Conservation (phyloP, 1,139 yeast species). For the Candida sp. region DNA sequence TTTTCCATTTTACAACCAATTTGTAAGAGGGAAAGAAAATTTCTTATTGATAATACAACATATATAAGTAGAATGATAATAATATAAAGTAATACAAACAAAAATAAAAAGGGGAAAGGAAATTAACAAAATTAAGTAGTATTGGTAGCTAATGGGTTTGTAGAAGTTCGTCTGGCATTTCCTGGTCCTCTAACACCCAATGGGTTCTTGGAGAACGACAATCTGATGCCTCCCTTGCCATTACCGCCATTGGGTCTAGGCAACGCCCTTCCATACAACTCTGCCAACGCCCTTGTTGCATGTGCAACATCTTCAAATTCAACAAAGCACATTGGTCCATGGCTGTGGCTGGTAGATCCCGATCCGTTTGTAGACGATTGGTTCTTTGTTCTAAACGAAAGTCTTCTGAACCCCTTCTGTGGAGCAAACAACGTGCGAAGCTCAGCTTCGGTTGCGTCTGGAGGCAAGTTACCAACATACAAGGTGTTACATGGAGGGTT, state of each 20-base stretch:
- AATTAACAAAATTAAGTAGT: background rate
- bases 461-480: conserved; percentile 96
- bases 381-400: conserved; percentile 82
- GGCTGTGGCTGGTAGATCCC: conserved; percentile 42
- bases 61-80: background rate
- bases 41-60: background rate
- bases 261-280: conserved; percentile 84
- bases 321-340: conserved; percentile 99
- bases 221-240: conserved; percentile 89
- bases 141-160: conserved; percentile 26
- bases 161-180: conserved; percentile 46
- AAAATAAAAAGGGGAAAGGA: conserved; percentile 6
- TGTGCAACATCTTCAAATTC: conserved; percentile 96
- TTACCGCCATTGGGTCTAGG: conserved; percentile 69
- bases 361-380: conserved; percentile 33
- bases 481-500: conserved; percentile 98
- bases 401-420: conserved; percentile 90
- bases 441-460: conserved; percentile 96
- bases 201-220: conserved; percentile 95
- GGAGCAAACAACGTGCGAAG: conserved; percentile 85
- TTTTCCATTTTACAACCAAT: background rate
- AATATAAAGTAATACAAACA: conserved; percentile 4
- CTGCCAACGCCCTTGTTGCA: conserved; percentile 94
- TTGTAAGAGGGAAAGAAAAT: background rate
- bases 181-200: conserved; percentile 89